phyloP scores from a whole-genome alignment of 177 flowering plant species.

The Vitis hybrid region DNA sequence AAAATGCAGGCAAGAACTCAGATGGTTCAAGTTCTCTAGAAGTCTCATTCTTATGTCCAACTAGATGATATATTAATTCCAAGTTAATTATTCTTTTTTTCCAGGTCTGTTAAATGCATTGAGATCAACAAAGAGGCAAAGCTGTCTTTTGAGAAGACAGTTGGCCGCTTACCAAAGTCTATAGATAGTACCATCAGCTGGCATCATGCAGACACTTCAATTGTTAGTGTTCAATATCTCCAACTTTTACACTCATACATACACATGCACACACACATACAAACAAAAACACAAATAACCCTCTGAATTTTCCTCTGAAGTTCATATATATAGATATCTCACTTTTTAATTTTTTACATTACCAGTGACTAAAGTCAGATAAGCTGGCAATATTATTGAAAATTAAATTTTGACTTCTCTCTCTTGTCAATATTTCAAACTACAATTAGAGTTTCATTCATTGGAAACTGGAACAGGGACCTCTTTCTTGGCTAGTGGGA shows the following conservation, averaged over 20 bases:
- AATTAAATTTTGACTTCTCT: background rate
- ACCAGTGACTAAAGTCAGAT: background rate
- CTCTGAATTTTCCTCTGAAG: background rate
- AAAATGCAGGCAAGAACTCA: slow-evolving; percentile 74
- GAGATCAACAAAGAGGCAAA: slow-evolving; percentile 92
- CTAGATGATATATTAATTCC: background rate
- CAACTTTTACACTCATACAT: background rate
- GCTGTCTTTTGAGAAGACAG: slow-evolving; percentile 82
- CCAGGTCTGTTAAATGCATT: slow-evolving; percentile 81
- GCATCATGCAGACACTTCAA: slow-evolving; percentile 89
- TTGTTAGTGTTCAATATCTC: slow-evolving; percentile 41
- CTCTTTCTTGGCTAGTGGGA: slow-evolving; percentile 85
- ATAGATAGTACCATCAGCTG: slow-evolving; percentile 78
- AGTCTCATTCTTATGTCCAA: background rate
- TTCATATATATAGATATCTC: background rate
- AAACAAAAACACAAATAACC: background rate
- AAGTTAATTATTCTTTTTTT: slow-evolving; percentile 8
- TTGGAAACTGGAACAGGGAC: slow-evolving; percentile 47
- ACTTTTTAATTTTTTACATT: background rate
- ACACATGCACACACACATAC: no score
- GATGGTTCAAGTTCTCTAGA: slow-evolving; percentile 9
- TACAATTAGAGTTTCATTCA: background rate
- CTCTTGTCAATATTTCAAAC: background rate
- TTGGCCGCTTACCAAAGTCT: slow-evolving; percentile 58
- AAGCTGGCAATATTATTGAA: background rate